These are phyloP conservation scores for Eimeria acervulina DNA, from an alignment of 169 alveolate genomes.

Conservation along the genomic window DNA sequence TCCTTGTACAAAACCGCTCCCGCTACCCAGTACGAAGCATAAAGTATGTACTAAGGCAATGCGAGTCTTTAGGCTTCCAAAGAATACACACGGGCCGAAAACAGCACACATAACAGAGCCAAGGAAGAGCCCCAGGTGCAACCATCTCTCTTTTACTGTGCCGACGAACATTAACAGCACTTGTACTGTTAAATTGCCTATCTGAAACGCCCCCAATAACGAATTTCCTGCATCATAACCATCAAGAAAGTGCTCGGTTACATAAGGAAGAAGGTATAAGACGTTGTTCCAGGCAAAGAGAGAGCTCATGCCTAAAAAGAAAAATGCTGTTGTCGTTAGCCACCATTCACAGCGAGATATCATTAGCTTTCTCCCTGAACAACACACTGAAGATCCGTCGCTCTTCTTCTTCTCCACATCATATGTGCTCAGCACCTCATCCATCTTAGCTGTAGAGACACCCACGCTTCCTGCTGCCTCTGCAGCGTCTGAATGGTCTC, in stretches of 20 bases:
- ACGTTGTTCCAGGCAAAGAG: slow-evolving; percentile 65
- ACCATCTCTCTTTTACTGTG: not conserved
- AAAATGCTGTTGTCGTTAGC: slow-evolving; percentile 3
- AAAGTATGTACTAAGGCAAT: slow-evolving; percentile 33
- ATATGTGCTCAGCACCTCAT: not conserved
- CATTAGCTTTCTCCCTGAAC: not conserved
- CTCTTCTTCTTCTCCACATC: not conserved
- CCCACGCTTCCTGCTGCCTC: not conserved
- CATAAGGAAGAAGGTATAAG: slow-evolving; percentile 65
- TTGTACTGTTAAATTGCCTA: slow-evolving; percentile 20
- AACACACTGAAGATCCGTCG: not conserved
- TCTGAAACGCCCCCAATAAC: slow-evolving; percentile 52
- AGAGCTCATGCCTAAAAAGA: slow-evolving; percentile 42
- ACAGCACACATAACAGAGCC: not conserved
- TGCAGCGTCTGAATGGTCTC: not conserved
- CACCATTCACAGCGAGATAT: slow-evolving; percentile 8
- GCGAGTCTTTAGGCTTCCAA: not conserved
- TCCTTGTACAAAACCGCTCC: slow-evolving; percentile 70
- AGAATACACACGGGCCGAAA: slow-evolving; percentile 12
- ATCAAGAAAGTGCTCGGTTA: slow-evolving; percentile 22
- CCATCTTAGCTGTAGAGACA: not conserved
- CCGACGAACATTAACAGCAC: not conserved
- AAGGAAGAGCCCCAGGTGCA: not conserved
- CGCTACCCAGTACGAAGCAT: slow-evolving; percentile 62
- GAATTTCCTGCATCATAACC: slow-evolving; percentile 74